phyloP scores from a whole-genome alignment of 345 rosid species.

The Lepidium didymum region DNA sequence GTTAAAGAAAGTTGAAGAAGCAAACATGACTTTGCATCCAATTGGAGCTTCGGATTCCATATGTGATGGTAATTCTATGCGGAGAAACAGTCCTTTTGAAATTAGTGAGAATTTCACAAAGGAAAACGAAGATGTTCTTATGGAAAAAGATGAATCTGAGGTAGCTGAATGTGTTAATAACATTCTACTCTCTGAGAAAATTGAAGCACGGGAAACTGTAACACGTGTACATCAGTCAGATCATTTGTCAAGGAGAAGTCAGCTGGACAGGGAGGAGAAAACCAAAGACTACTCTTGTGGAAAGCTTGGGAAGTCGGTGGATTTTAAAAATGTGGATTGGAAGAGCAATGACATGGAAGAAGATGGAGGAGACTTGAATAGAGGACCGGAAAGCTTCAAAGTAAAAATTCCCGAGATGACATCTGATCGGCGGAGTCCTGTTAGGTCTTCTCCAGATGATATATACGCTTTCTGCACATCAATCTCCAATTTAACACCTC shows the following conservation, averaged over 20 bases:
- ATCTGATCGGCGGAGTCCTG: slow-evolving; percentile 23
- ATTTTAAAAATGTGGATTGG: not conserved
- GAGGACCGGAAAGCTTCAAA: slow-evolving; percentile 18
- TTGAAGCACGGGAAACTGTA: slow-evolving; percentile 19
- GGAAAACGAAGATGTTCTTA: slow-evolving; percentile 13
- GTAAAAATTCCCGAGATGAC: slow-evolving; percentile 26
- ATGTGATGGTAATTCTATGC: slow-evolving; percentile 6
- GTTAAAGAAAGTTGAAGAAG: slow-evolving; percentile 15
- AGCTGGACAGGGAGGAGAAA: not conserved
- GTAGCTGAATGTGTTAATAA: slow-evolving; percentile 23
- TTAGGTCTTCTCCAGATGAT: slow-evolving; percentile 30
- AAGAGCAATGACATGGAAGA: slow-evolving; percentile 24
- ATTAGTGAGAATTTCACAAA: not conserved
- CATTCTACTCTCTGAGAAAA: slow-evolving; percentile 22
- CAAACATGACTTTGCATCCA: slow-evolving; percentile 14
- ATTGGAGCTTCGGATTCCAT: slow-evolving; percentile 5
- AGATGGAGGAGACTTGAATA: slow-evolving; percentile 25
- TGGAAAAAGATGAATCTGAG: slow-evolving; percentile 29
- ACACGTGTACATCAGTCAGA: slow-evolving; percentile 18
- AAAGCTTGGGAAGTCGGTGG: slow-evolving; percentile 23
- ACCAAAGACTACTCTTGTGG: slow-evolving; percentile 24
- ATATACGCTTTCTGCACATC: slow-evolving; percentile 24
- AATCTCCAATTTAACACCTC: slow-evolving; percentile 12
- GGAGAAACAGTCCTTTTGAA: slow-evolving; percentile 4
- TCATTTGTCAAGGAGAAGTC: slow-evolving; percentile 19